Evolutionary conservation across 108 stramenopile species (phyloP).

Genomic region (Aurantiochytrium sp.): DNA sequence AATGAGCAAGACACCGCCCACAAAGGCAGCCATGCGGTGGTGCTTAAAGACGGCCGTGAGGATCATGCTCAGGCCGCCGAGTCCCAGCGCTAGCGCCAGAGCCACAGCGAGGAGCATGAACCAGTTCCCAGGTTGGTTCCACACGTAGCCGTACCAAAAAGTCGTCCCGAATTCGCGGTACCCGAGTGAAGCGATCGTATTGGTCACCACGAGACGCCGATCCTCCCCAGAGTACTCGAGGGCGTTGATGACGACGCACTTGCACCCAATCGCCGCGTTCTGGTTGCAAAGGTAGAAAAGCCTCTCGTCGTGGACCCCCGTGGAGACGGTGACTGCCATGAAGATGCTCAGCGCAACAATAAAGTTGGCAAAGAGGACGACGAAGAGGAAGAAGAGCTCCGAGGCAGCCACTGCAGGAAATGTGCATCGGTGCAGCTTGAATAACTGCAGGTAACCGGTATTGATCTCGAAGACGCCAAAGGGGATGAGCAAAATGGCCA

Average conservation of each 20-base stretch:
- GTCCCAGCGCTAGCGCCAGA: neutral
- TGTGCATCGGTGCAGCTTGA: slow-evolving; percentile 18
- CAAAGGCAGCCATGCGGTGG: neutral
- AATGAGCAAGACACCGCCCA: neutral
- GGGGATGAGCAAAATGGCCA: neutral
- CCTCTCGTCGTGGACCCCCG: neutral
- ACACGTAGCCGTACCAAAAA: neutral
- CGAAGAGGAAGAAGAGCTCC: neutral
- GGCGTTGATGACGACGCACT: neutral
- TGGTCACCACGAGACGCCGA: neutral
- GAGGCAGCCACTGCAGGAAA: neutral
- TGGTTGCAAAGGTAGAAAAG: neutral
- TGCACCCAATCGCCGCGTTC: neutral
- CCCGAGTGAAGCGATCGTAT: neutral
- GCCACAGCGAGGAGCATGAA: neutral
- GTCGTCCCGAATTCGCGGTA: neutral
- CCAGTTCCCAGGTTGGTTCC: neutral
- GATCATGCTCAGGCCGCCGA: neutral
- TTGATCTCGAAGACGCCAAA: slow-evolving; percentile 2
- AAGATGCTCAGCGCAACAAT: neutral
- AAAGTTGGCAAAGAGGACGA: neutral
- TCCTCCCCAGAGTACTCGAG: neutral
- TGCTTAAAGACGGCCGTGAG: neutral
- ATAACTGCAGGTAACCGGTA: neutral
- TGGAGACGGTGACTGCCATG: neutral